Evolutionary conservation across 1,284 basidiomycete genomes (phyloP).

Genomic region (Albatrellus sp.): DNA sequence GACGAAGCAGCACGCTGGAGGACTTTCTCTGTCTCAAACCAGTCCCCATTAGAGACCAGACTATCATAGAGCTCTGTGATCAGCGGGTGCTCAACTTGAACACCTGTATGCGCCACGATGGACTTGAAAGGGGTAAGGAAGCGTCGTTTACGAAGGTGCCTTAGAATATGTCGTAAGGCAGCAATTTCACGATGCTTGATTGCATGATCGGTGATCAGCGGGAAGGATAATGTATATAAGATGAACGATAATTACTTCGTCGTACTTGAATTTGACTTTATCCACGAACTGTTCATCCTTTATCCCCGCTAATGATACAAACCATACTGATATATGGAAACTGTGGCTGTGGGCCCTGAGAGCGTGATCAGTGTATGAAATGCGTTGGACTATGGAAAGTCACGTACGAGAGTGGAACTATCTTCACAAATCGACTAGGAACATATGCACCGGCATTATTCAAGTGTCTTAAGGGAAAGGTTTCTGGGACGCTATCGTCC

Average conservation of each 20-base stretch:
- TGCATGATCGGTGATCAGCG: not conserved
- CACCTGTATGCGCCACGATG: slow-evolving; percentile 42
- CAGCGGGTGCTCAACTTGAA: slow-evolving; percentile 61
- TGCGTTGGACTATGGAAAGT: not conserved
- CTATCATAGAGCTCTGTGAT: slow-evolving; percentile 53
- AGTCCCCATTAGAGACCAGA: slow-evolving; percentile 58
- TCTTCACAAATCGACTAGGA: slow-evolving; percentile 58
- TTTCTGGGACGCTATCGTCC: slow-evolving; percentile 52
- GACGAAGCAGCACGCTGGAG: slow-evolving; percentile 36
- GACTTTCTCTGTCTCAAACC: slow-evolving; percentile 43
- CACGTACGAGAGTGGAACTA: slow-evolving; percentile 54
- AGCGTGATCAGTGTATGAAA: not conserved
- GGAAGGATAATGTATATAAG: not conserved
- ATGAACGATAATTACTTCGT: slow-evolving; percentile 34
- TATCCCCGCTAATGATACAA: slow-evolving; percentile 50
- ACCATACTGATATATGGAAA: slow-evolving; percentile 72
- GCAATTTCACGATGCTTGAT: slow-evolving; percentile 51
- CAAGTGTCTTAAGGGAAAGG: slow-evolving; percentile 42
- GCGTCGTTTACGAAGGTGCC: slow-evolving; percentile 68
- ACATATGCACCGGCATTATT: slow-evolving; percentile 44
- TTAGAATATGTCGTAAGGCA: slow-evolving; percentile 59
- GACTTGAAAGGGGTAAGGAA: slow-evolving; percentile 55
- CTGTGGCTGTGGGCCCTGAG: slow-evolving; percentile 49
- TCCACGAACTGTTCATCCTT: slow-evolving; percentile 42
- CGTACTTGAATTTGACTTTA: slow-evolving; percentile 34